phyloP scores from a whole-genome alignment of 805 yeast genomes.

The Alloascoidea africana region DNA sequence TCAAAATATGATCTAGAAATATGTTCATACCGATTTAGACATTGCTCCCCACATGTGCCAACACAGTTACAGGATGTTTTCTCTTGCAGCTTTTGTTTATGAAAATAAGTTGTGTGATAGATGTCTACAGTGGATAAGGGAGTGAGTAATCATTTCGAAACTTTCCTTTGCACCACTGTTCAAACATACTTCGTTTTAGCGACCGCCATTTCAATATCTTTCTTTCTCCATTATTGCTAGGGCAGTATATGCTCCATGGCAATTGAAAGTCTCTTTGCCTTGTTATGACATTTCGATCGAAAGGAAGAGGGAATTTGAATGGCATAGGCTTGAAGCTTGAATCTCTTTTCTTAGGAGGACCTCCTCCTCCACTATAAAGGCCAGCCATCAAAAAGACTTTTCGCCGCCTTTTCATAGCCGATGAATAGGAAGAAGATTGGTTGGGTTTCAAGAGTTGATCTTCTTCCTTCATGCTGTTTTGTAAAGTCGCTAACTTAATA shows the following conservation, averaged over 20 bases:
- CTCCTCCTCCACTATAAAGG: conserved; percentile 1
- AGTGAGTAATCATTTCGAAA: too few species aligned
- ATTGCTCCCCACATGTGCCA: conserved; percentile 18
- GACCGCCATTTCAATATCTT: neutral
- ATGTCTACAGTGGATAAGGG: too few species aligned
- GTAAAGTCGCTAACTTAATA: too few species aligned
- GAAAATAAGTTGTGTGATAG: conserved; percentile 5
- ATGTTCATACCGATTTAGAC: conserved; percentile 16
- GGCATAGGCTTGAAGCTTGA: too few species aligned
- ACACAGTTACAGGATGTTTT: conserved; percentile 12
- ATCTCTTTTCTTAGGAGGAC: neutral
- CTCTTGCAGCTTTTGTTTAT: neutral
- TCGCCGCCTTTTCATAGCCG: neutral
- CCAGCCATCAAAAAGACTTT: neutral
- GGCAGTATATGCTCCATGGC: conserved; percentile 15
- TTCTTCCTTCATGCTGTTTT: too few species aligned
- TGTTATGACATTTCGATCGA: neutral
- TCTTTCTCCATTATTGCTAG: conserved; percentile 1
- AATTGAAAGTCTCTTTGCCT: conserved; percentile 14
- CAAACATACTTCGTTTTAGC: neutral
- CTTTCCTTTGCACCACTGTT: too few species aligned
- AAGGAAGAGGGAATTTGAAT: neutral
- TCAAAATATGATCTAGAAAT: conserved; percentile 1
- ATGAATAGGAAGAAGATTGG: neutral
- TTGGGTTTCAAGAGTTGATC: neutral